These are phyloP conservation scores for Parastagonospora nodorum DNA, from an alignment of 2,329 filamentous ascomycete genomes.

Conservation along the genomic window DNA sequence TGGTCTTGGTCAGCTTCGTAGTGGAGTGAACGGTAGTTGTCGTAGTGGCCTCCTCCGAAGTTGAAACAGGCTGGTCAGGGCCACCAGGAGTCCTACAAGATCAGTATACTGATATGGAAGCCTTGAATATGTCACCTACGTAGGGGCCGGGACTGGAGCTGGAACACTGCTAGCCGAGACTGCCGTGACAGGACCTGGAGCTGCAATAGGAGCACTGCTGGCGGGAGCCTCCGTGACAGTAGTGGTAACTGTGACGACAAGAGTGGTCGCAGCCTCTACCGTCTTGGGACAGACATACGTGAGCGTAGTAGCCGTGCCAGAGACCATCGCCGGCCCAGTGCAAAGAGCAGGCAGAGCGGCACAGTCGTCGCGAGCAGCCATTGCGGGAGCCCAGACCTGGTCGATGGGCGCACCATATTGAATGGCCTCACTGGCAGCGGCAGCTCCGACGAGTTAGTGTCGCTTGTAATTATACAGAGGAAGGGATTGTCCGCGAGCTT, in stretches of 20 bases:
- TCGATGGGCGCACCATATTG: conserved; percentile 8
- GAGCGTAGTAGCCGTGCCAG: conserved; percentile 20
- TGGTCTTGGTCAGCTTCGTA: conserved; percentile 10
- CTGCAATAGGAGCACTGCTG: neutral
- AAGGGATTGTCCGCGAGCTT: no score
- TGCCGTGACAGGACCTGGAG: conserved; percentile 2
- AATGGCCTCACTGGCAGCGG: conserved; percentile 12
- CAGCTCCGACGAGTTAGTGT: conserved; percentile 10
- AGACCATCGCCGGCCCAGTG: conserved; percentile 21
- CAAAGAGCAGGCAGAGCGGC: conserved; percentile 24
- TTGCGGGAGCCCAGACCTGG: conserved; percentile 1
- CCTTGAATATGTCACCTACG: neutral
- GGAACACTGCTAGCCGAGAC: neutral
- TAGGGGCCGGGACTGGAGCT: no score
- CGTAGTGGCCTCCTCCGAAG: conserved; percentile 11
- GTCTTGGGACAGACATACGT: conserved; percentile 29
- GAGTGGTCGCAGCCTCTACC: conserved; percentile 6
- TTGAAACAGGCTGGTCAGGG: neutral
- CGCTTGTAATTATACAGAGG: no score
- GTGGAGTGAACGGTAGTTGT: conserved; percentile 25
- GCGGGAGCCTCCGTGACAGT: conserved; percentile 12
- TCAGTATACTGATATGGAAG: no score
- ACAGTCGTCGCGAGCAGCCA: conserved; percentile 15
- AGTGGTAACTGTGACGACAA: conserved; percentile 21
- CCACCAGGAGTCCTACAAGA: no score